Percentiles rank a stretch among this genome's conserved stretches.
These are phyloP conservation scores for Penicillium angulare DNA, from an alignment of 495 filamentous ascomycete species.

Conservation along the genomic window DNA sequence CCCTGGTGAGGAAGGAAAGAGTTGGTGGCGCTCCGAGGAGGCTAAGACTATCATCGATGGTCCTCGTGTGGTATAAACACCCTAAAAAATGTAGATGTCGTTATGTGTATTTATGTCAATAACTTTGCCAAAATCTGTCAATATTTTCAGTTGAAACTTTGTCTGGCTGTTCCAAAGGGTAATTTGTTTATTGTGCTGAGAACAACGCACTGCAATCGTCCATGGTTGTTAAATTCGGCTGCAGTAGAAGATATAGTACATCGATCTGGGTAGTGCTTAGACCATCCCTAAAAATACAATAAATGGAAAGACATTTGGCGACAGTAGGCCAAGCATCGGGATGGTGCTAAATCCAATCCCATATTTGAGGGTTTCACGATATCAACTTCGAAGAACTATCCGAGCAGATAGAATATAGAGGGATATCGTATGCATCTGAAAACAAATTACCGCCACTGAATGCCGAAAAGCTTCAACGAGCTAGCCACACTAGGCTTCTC, in stretches of 20 bases:
- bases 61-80: conserved; percentile 34
- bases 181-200: neutral
- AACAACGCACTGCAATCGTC: too few relatives aligned
- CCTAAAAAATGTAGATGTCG: conserved; percentile 7
- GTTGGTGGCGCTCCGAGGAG: conserved; percentile 79
- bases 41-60: conserved; percentile 64
- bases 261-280: neutral
- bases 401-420: neutral
- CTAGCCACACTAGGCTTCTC: conserved; percentile 39
- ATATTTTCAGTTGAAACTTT: too few relatives aligned
- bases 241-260: conserved; percentile 11
- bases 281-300: conserved; percentile 13
- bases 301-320: neutral
- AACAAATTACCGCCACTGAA: conserved; percentile 47
- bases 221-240: neutral
- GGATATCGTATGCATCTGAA: neutral
- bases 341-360: neutral
- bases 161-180: neutral
- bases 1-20: conserved; percentile 70
- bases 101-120: conserved; percentile 28
- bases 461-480: conserved; percentile 49
- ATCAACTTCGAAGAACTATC: neutral
- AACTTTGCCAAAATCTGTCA: conserved; percentile 3
- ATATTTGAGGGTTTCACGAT: neutral
- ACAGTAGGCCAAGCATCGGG: neutral